Conservation (phyloP, 2,329 filamentous ascomycete species). For the Xylariaceae sp. region DNA sequence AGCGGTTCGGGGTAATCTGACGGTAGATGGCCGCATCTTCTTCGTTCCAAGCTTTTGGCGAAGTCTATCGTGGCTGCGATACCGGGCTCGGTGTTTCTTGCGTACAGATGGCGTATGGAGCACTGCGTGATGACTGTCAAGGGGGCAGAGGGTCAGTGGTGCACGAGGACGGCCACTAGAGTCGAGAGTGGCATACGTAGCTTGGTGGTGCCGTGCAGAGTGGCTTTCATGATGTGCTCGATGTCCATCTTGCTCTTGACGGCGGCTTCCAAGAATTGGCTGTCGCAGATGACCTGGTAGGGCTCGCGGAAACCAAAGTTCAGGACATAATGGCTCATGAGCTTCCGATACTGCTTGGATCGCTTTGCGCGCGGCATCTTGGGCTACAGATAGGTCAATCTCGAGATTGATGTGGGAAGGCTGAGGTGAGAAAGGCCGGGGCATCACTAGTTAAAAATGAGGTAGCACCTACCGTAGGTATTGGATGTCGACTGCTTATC, state of each 20-base stretch:
- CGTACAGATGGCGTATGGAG: slow-evolving; percentile 76
- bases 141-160: no score
- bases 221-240: slow-evolving; percentile 70
- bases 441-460: no score
- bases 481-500: no score
- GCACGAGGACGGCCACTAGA: slow-evolving; percentile 21
- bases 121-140: slow-evolving; percentile 72
- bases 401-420: no score
- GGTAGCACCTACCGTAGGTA: no score
- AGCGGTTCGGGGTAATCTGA: slow-evolving; percentile 70
- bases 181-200: slow-evolving; percentile 7
- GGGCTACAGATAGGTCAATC: not conserved
- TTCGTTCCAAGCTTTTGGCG: slow-evolving; percentile 72
- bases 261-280: slow-evolving; percentile 78
- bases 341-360: slow-evolving; percentile 79
- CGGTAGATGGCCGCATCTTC: slow-evolving; percentile 75
- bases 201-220: slow-evolving; percentile 64
- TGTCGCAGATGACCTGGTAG: slow-evolving; percentile 89
- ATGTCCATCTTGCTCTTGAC: slow-evolving; percentile 87
- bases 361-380: slow-evolving; percentile 51
- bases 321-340: slow-evolving; percentile 88
- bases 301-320: slow-evolving; percentile 89
- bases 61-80: slow-evolving; percentile 63
- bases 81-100: slow-evolving; percentile 53
- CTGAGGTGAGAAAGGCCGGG: no score